Conservation (phyloP, 352 stramenopile species). For the Phytopythium litorale region DNA sequence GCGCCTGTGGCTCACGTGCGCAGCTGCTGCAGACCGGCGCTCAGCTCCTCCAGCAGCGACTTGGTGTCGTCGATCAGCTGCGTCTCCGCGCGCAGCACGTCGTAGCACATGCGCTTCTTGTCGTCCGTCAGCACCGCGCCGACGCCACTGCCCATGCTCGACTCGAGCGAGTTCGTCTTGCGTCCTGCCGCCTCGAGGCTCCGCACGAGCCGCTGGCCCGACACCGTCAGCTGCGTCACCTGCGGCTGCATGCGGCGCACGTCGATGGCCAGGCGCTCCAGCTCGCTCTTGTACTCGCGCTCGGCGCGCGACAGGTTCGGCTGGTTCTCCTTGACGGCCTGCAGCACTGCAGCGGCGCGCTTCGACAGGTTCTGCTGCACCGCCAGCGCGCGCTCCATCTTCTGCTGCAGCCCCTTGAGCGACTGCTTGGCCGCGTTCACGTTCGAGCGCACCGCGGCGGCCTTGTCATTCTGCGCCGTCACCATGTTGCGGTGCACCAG, state of each 20-base stretch:
- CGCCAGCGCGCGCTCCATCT: constrained; percentile 55
- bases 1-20: constrained; percentile 12
- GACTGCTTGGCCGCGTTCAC: constrained; percentile 25
- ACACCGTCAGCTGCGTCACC: constrained; percentile 65
- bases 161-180: constrained; percentile 2
- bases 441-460: constrained; percentile 32
- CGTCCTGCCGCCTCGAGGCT: constrained; percentile 25
- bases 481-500: constrained; percentile 59
- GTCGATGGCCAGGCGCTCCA: constrained; percentile 59
- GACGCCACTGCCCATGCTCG: constrained; percentile 1
- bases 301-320: constrained; percentile 69
- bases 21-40: constrained; percentile 41
- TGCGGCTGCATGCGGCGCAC: constrained; percentile 69
- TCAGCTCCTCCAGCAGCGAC: constrained; percentile 62
- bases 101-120: constrained; percentile 81
- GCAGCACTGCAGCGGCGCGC: constrained; percentile 67
- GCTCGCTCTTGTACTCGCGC: constrained; percentile 61
- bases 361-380: constrained; percentile 74
- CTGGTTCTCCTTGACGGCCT: constrained; percentile 84
- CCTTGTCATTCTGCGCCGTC: constrained; percentile 43
- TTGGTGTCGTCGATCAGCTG: constrained; percentile 82
- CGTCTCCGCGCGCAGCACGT: constrained; percentile 75
- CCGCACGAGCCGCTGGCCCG: constrained; percentile 54
- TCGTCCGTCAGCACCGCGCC: constrained; percentile 42
- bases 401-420: constrained; percentile 41